phyloP scores from a whole-genome alignment of 129 eudicot species.

The Lonicera japonica region DNA sequence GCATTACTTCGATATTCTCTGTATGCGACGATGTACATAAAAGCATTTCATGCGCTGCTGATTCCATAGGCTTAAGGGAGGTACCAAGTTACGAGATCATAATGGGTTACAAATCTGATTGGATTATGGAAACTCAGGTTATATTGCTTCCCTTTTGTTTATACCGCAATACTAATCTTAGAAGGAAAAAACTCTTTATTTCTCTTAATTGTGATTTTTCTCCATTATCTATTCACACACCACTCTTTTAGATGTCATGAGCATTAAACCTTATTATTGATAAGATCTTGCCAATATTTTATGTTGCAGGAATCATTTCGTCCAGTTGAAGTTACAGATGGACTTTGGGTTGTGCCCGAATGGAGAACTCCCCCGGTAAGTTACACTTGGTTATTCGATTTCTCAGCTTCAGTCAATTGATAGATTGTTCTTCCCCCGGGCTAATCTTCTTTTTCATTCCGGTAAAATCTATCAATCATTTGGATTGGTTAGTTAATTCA shows the following conservation, averaged over 20 bases:
- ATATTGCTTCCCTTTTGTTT: conserved; percentile 4
- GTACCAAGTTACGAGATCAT: conserved; percentile 55
- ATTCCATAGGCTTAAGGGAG: conserved; percentile 71
- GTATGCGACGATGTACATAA: conserved; percentile 53
- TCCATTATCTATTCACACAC: not conserved
- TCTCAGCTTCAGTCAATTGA: not conserved
- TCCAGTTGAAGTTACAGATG: conserved; percentile 70
- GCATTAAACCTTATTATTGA: no score
- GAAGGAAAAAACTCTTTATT: not conserved
- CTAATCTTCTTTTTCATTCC: not conserved
- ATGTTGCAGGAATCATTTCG: conserved; percentile 71
- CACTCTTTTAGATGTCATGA: no score
- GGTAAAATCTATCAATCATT: not conserved
- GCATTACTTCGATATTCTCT: conserved; percentile 62
- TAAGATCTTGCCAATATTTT: no score
- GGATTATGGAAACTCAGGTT: conserved; percentile 76
- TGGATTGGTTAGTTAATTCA: no score
- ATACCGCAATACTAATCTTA: not conserved
- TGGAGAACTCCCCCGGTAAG: conserved; percentile 87
- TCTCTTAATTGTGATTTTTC: not conserved
- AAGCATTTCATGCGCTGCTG: conserved; percentile 64
- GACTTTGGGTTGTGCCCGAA: conserved; percentile 91
- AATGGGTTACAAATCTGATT: conserved; percentile 65
- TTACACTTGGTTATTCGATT: conserved; percentile 8
- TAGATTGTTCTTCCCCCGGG: not conserved